Percentiles rank a stretch among this genome's conserved stretches.
phyloP scores from a whole-genome alignment of 257 asterid genomes.

The Thymus quinquecostatus region DNA sequence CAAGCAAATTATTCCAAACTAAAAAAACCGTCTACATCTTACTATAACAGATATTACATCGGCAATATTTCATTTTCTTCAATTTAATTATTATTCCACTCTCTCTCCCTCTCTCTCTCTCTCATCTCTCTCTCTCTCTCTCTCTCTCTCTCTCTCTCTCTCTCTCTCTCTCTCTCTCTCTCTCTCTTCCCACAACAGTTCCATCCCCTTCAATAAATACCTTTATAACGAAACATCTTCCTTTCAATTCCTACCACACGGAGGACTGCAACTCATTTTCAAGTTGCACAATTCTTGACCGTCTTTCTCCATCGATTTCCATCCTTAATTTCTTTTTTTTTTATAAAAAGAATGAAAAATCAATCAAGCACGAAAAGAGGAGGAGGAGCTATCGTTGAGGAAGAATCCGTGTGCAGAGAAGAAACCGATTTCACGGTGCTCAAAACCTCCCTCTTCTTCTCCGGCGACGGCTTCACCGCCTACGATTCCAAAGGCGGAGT shows the following conservation, averaged over 20 bases:
- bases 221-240: not conserved
- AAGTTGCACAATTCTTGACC: not conserved
- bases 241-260: conserved; percentile 16
- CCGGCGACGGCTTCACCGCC: conserved; percentile 80
- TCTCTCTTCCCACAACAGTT: not conserved
- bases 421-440: conserved; percentile 65
- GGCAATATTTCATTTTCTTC: not conserved
- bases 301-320: too few relatives aligned
- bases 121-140: not conserved
- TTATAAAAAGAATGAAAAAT: not conserved
- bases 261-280: not conserved
- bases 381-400: conserved; percentile 48
- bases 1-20: not conserved
- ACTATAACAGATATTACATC: not conserved
- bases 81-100: not conserved
- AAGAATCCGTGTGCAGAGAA: conserved; percentile 42
- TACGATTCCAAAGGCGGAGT: conserved; percentile 57
- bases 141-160: not conserved
- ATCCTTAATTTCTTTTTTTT: not conserved
- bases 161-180: not conserved
- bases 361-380: conserved; percentile 33
- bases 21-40: not conserved
- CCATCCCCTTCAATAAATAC: too few relatives aligned
- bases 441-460: conserved; percentile 70
- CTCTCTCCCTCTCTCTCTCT: not conserved